Conservation (phyloP, 768 basidiomycete species). For the Symmetrospora coprosmae region DNA sequence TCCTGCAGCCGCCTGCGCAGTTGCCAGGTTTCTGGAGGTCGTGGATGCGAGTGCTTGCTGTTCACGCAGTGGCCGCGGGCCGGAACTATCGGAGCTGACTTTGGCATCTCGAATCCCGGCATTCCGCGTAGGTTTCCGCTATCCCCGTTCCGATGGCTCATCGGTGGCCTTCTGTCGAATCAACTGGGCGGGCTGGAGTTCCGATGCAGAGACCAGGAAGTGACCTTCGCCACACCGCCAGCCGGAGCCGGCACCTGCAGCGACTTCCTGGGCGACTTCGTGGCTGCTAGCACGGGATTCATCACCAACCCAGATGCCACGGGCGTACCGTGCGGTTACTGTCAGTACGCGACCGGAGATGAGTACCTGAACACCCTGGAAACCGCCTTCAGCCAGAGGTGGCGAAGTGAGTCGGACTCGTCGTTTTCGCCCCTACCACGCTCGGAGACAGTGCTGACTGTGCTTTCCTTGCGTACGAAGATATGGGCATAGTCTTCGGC, state of each 20-base stretch:
- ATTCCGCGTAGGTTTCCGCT: constrained; percentile 38
- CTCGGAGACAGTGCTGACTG: too few species aligned
- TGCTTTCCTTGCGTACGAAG: too few species aligned
- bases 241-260: constrained; percentile 25
- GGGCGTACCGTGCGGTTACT: constrained; percentile 18
- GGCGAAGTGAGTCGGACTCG: too few species aligned
- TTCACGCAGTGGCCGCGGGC: too few species aligned
- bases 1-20: constrained; percentile 50
- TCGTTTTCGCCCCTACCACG: too few species aligned
- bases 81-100: too few species aligned
- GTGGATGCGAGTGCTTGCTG: too few species aligned
- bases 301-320: constrained; percentile 24
- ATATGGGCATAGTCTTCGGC: too few species aligned
- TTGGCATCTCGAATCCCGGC: too few species aligned
- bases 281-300: constrained; percentile 22
- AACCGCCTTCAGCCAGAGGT: constrained; percentile 24
- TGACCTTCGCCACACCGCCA: constrained; percentile 27
- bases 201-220: constrained; percentile 18
- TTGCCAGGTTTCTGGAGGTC: constrained; percentile 47
- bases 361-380: constrained; percentile 26
- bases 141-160: constrained; percentile 48
- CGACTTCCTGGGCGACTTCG: constrained; percentile 25
- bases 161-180: constrained; percentile 41
- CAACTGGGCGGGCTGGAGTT: constrained; percentile 22
- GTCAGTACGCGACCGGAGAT: constrained; percentile 23